Percentiles rank a stretch among this genome's conserved stretches.
These are phyloP conservation scores for Rubia tinctorum DNA, from an alignment of 305 asterid genomes.

Conservation along the genomic window DNA sequence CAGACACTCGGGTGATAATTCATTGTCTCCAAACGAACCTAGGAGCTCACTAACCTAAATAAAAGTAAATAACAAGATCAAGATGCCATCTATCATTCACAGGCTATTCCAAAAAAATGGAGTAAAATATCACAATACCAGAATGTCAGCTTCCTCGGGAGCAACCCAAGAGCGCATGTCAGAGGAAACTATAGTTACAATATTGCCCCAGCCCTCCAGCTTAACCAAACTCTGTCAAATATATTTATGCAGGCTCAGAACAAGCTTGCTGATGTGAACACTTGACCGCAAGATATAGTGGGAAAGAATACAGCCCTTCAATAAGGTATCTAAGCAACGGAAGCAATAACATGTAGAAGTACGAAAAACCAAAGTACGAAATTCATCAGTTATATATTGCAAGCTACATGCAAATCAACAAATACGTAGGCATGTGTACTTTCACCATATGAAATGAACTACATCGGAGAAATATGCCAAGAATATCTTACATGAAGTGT, in stretches of 20 bases:
- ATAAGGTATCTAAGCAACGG: not conserved
- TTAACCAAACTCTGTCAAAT: conserved; percentile 79
- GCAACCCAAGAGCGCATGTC: conserved; percentile 98
- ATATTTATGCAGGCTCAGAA: not conserved
- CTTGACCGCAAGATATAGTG: not conserved
- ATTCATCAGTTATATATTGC: not conserved
- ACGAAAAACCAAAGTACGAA: not conserved
- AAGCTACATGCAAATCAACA: not conserved
- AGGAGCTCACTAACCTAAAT: conserved; percentile 93
- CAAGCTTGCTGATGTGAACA: not conserved
- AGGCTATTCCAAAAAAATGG: conserved; percentile 4
- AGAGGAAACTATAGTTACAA: conserved; percentile 79
- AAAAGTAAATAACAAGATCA: conserved; percentile 12
- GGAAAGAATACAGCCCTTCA: not conserved
- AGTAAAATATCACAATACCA: conserved; percentile 42
- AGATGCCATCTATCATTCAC: conserved; percentile 7
- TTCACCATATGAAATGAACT: not conserved
- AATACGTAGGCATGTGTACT: not conserved
- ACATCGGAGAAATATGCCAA: not conserved
- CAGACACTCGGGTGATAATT: conserved; percentile 98
- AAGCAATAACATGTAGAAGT: not conserved
- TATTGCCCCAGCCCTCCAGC: conserved; percentile 91
- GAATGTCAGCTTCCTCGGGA: conserved; percentile 95
- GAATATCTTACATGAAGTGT: conserved; percentile 83
- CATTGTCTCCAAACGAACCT: conserved; percentile 99